phyloP scores from a whole-genome alignment of 1,284 basidiomycete species.

The Inonotus hispidus region DNA sequence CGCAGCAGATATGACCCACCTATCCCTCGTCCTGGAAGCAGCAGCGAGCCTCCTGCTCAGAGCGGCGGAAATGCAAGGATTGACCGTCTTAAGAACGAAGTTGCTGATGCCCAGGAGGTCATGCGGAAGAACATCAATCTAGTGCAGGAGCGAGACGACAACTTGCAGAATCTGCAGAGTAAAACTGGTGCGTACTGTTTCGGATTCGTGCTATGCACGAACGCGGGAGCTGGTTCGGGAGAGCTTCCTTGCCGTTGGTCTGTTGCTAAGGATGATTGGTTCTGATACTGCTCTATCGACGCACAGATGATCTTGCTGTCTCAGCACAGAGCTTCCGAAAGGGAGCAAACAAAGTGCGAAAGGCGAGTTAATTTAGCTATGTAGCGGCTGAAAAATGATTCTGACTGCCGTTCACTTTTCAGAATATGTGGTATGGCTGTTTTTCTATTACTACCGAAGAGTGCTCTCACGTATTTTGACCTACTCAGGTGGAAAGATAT shows the following conservation, averaged over 20 bases:
- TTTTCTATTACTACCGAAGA: not conserved
- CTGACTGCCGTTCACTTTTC: slow-evolving; percentile 2
- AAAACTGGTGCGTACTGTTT: slow-evolving; percentile 14
- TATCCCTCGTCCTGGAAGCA: slow-evolving; percentile 8
- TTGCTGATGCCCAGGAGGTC: slow-evolving; percentile 9
- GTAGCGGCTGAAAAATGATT: no score
- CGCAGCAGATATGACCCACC: slow-evolving; percentile 17
- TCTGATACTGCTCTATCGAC: not conserved
- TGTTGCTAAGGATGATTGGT: not conserved
- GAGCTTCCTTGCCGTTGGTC: not conserved
- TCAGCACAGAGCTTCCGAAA: slow-evolving; percentile 99
- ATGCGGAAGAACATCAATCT: slow-evolving; percentile 17
- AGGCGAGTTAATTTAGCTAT: slow-evolving; percentile 57
- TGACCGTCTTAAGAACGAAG: slow-evolving; percentile 8
- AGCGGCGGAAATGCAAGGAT: slow-evolving; percentile 10
- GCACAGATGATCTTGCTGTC: slow-evolving; percentile 88
- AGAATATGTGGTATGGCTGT: slow-evolving; percentile 79
- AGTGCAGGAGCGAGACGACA: slow-evolving; percentile 15
- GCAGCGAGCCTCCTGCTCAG: not conserved
- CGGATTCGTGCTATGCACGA: not conserved
- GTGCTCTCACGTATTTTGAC: slow-evolving; percentile 3
- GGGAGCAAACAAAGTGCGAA: slow-evolving; percentile 95
- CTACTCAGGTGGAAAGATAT: slow-evolving; percentile 89
- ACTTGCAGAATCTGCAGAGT: slow-evolving; percentile 11
- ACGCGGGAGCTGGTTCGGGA: not conserved